These are phyloP conservation scores for Pichia insulana DNA, from an alignment of 805 yeast genomes.

Conservation along the genomic window DNA sequence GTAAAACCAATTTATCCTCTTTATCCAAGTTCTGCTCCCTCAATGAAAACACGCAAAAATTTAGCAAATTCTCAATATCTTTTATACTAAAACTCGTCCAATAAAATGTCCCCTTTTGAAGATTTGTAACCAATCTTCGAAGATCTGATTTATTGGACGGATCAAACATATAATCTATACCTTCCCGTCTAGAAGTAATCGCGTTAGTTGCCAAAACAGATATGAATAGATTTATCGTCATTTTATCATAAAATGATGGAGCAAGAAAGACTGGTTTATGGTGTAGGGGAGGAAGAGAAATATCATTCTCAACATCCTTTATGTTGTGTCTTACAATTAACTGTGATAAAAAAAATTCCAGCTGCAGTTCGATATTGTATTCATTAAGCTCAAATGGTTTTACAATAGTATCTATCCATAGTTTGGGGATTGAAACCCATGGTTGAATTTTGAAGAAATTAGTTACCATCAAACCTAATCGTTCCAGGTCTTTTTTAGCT, in stretches of 20 bases:
- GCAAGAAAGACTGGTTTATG: slow-evolving; percentile 50
- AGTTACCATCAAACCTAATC: slow-evolving; percentile 43
- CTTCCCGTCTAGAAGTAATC: slow-evolving; percentile 60
- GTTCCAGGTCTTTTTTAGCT: slow-evolving; percentile 43
- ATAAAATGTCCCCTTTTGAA: slow-evolving; percentile 60
- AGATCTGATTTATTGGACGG: slow-evolving; percentile 45
- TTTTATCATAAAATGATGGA: slow-evolving; percentile 54
- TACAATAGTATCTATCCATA: slow-evolving; percentile 40
- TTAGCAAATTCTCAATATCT: slow-evolving; percentile 46
- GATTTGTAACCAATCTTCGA: slow-evolving; percentile 47
- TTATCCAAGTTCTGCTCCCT: slow-evolving; percentile 27
- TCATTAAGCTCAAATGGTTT: slow-evolving; percentile 37
- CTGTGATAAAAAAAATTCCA: slow-evolving; percentile 36
- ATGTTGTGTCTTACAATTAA: slow-evolving; percentile 49
- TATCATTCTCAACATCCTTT: slow-evolving; percentile 46
- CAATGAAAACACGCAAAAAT: slow-evolving; percentile 39
- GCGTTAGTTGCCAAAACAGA: slow-evolving; percentile 67
- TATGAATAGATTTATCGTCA: slow-evolving; percentile 55
- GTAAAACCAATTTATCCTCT: slow-evolving; percentile 34
- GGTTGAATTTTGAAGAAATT: slow-evolving; percentile 54
- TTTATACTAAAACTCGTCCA: slow-evolving; percentile 65
- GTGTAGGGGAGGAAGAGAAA: slow-evolving; percentile 47
- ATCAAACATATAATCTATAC: slow-evolving; percentile 65
- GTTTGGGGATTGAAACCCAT: slow-evolving; percentile 37
- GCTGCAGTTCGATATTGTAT: slow-evolving; percentile 34